Evolutionary conservation across 768 basidiomycete genomes (phyloP).

Genomic region (Hypholoma fasciculare): DNA sequence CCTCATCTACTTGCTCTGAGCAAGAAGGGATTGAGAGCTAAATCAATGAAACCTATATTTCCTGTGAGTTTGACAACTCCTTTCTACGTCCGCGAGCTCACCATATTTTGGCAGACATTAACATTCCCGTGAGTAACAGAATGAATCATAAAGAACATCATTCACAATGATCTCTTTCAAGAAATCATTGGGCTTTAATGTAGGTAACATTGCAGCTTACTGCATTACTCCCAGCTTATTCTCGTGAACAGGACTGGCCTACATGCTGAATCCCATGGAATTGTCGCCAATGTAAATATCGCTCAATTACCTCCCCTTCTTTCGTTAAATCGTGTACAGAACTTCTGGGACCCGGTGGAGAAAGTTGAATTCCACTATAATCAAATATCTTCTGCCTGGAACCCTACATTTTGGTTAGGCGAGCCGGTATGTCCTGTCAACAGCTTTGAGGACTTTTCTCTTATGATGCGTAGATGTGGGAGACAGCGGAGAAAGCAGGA

Average conservation of each 20-base stretch:
- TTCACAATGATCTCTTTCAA: constrained; percentile 25
- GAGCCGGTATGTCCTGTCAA: constrained; percentile 62
- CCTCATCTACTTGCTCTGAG: constrained; percentile 82
- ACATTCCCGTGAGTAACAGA: constrained; percentile 78
- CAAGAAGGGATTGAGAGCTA: constrained; percentile 81
- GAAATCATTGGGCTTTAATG: constrained; percentile 92
- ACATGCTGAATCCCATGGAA: constrained; percentile 87
- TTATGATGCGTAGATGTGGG: constrained; percentile 73
- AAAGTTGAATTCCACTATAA: constrained; percentile 74
- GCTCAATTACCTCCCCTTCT: background rate
- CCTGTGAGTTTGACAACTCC: constrained; percentile 47
- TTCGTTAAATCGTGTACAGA: constrained; percentile 39
- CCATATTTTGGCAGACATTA: constrained; percentile 54
- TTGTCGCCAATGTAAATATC: constrained; percentile 76
- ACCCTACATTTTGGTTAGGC: constrained; percentile 82
- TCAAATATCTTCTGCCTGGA: constrained; percentile 57
- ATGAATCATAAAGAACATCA: background rate
- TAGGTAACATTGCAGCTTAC: constrained; percentile 27
- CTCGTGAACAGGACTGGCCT: constrained; percentile 71
- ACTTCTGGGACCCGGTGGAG: constrained; percentile 81
- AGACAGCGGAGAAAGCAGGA: constrained; percentile 75
- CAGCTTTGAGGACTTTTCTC: background rate
- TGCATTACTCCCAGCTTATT: background rate
- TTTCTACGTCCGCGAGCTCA: constrained; percentile 7
- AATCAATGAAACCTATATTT: constrained; percentile 85